Conservation (phyloP, 1,284 basidiomycete species). For the Cutaneotrichosporon spelunceum region DNA sequence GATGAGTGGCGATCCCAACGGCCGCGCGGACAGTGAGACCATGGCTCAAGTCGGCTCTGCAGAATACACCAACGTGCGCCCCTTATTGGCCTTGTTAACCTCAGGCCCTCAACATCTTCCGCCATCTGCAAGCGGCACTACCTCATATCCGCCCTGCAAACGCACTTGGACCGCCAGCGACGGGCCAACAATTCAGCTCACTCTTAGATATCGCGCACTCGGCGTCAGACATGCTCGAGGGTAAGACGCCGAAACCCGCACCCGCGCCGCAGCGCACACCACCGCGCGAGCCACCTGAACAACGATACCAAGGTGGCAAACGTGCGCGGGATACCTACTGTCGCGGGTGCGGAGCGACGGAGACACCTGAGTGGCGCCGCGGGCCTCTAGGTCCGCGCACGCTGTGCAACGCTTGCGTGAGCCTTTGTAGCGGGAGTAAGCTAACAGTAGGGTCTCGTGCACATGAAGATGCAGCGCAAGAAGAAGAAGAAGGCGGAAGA, state of each 20-base stretch:
- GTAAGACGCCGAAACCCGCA: slow-evolving; percentile 11
- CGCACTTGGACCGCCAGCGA: slow-evolving; percentile 4
- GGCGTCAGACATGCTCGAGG: slow-evolving; percentile 29
- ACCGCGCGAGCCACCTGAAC: neutral
- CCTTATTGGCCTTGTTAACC: slow-evolving; percentile 6
- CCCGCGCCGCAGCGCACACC: slow-evolving; percentile 1
- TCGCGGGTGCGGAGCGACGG: slow-evolving; percentile 49
- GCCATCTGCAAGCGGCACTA: slow-evolving; percentile 29
- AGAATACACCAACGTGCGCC: slow-evolving; percentile 38
- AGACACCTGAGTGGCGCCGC: slow-evolving; percentile 52
- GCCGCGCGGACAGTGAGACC: neutral
- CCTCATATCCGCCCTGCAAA: slow-evolving; percentile 30
- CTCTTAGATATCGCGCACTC: slow-evolving; percentile 33
- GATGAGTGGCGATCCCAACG: neutral
- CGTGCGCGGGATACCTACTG: slow-evolving; percentile 29
- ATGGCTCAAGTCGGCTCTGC: slow-evolving; percentile 21
- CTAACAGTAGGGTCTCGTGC: slow-evolving; percentile 40
- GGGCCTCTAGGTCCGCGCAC: slow-evolving; percentile 51
- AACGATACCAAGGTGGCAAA: slow-evolving; percentile 12
- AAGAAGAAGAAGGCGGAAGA: slow-evolving; percentile 44
- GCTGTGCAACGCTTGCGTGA: slow-evolving; percentile 51
- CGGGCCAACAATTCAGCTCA: slow-evolving; percentile 29
- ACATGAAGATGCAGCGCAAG: slow-evolving; percentile 48
- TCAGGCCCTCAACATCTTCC: slow-evolving; percentile 30
- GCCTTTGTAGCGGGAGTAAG: slow-evolving; percentile 15